Conservation (phyloP, 768 basidiomycete species). For the Russula sp. region DNA sequence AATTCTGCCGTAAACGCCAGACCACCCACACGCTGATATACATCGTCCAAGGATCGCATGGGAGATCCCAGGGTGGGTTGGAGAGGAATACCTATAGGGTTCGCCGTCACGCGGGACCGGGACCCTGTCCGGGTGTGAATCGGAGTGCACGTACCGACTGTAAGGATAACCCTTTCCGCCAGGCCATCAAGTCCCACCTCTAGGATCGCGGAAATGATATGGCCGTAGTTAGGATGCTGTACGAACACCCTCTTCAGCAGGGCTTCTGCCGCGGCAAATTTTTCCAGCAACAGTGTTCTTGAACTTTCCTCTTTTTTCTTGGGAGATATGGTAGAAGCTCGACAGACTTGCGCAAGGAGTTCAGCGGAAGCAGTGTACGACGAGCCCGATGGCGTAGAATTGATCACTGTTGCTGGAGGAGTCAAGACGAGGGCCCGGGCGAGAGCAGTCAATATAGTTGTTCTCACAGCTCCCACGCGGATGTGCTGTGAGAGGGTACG, state of each 20-base stretch:
- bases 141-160: constrained; percentile 50
- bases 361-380: constrained; percentile 32
- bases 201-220: constrained; percentile 58
- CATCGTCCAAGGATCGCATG: constrained; percentile 73
- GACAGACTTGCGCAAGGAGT: constrained; percentile 29
- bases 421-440: constrained; percentile 72
- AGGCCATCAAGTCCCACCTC: constrained; percentile 57
- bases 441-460: constrained; percentile 73
- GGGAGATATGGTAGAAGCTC: constrained; percentile 26
- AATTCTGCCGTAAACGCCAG: constrained; percentile 79
- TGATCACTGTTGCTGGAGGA: constrained; percentile 32
- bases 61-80: constrained; percentile 86
- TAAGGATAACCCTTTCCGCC: constrained; percentile 53
- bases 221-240: constrained; percentile 69
- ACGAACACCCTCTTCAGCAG: constrained; percentile 68
- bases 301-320: constrained; percentile 31
- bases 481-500: constrained; percentile 69
- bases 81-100: constrained; percentile 63
- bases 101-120: constrained; percentile 17
- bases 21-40: constrained; percentile 64
- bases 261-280: constrained; percentile 53
- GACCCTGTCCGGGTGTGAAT: constrained; percentile 1
- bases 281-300: constrained; percentile 35
- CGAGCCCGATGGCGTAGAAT: constrained; percentile 25
- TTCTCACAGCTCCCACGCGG: constrained; percentile 83